Evolutionary conservation across 805 yeast species (phyloP).

Genomic region (Wickerhamiella alocasiicola): DNA sequence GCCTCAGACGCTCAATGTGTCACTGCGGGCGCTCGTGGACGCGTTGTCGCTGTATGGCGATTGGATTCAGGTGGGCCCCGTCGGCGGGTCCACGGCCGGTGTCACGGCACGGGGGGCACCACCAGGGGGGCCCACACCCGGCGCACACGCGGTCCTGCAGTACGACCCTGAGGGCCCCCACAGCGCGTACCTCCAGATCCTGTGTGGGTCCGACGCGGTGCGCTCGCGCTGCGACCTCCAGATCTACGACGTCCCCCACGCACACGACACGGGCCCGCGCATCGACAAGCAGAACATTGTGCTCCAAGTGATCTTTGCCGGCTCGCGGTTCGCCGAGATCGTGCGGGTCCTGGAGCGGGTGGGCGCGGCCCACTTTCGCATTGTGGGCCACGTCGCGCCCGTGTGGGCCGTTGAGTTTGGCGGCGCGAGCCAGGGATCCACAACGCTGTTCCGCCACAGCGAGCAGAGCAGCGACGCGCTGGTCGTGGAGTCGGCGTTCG

Average conservation of each 20-base stretch:
- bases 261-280: slow-evolving; percentile 2
- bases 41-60: neutral
- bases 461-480: slow-evolving; percentile 4
- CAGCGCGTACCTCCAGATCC: neutral
- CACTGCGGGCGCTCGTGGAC: neutral
- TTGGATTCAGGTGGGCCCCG: slow-evolving; percentile 2
- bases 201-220: slow-evolving; percentile 1
- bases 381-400: slow-evolving; percentile 1
- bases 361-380: neutral
- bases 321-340: neutral
- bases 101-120: neutral
- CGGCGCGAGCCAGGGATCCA: neutral
- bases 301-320: slow-evolving; percentile 3
- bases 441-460: neutral
- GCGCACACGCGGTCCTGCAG: neutral
- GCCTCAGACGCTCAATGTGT: neutral
- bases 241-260: neutral
- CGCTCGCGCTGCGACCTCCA: slow-evolving; percentile 4
- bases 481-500: slow-evolving; percentile 1
- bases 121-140: neutral
- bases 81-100: no score
- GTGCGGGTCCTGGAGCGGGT: slow-evolving; percentile 1
- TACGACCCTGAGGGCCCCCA: neutral
- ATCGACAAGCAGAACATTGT: neutral
- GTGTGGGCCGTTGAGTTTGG: neutral